A percentile compares a stretch with the other conserved stretches of the same genome.
Conservation (phyloP, 495 filamentous ascomycete species). For the Bacidia gigantensis region DNA sequence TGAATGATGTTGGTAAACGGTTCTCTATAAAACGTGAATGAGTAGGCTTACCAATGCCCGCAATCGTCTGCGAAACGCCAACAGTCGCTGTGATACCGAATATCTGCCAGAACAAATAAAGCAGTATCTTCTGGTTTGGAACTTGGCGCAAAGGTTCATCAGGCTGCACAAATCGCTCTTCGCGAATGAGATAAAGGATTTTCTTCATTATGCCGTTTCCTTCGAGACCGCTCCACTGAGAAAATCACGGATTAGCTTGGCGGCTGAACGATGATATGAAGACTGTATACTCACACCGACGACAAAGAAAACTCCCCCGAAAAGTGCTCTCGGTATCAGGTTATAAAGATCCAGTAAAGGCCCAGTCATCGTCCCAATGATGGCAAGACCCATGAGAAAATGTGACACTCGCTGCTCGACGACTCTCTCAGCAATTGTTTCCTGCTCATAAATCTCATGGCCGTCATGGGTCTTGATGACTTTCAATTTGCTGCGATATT, state of each 20-base stretch:
- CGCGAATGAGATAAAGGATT: slow-evolving; percentile 23
- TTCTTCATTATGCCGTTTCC: slow-evolving; percentile 28
- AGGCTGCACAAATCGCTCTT: slow-evolving; percentile 21
- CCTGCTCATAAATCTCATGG: slow-evolving; percentile 17
- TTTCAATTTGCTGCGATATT: slow-evolving; percentile 17
- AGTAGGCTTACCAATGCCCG: slow-evolving; percentile 27
- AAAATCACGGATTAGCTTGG: neutral
- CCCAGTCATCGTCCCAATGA: slow-evolving; percentile 33
- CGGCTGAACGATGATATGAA: slow-evolving; percentile 8
- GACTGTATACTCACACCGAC: slow-evolving; percentile 23
- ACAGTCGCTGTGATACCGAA: slow-evolving; percentile 25
- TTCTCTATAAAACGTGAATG: too few species aligned
- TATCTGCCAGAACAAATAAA: slow-evolving; percentile 24
- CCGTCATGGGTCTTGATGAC: slow-evolving; percentile 20
- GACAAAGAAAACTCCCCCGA: slow-evolving; percentile 33
- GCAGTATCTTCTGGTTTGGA: slow-evolving; percentile 21
- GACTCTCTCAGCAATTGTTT: slow-evolving; percentile 21
- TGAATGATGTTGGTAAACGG: too few species aligned
- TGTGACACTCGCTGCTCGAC: slow-evolving; percentile 33
- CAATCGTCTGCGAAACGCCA: slow-evolving; percentile 32
- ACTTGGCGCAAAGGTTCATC: slow-evolving; percentile 23
- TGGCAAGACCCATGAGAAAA: slow-evolving; percentile 27
- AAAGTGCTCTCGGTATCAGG: slow-evolving; percentile 29
- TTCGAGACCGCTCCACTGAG: slow-evolving; percentile 19
- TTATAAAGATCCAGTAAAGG: slow-evolving; percentile 29